A percentile compares a stretch with the other conserved stretches of the same genome.
Conservation (phyloP, 208 protist genomes). For the Blechomonas ayalai region DNA sequence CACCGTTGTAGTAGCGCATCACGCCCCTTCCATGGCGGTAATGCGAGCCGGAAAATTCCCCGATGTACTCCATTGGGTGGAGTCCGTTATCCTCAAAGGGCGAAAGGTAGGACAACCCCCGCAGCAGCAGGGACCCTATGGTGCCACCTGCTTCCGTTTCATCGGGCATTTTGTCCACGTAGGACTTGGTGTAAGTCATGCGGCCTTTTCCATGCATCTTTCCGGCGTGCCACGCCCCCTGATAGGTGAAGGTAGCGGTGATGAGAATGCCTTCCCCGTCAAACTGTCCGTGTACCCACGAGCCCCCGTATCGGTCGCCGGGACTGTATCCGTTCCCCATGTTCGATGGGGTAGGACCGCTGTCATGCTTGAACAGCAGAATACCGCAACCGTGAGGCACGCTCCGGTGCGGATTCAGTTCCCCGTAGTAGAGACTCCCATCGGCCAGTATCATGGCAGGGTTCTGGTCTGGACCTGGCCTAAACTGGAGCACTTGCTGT, state of each 20-base stretch:
- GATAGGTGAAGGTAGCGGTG: constrained; percentile 64
- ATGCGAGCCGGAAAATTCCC: constrained; percentile 47
- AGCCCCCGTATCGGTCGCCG: constrained; percentile 77
- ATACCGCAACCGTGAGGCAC: constrained; percentile 58
- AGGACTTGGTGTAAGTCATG: constrained; percentile 25
- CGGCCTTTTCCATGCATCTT: constrained; percentile 29
- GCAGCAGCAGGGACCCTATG: constrained; percentile 34
- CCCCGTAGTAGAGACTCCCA: constrained; percentile 74
- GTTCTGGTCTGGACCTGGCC: constrained; percentile 14
- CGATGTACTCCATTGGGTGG: constrained; percentile 61
- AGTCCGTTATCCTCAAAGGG: constrained; percentile 47
- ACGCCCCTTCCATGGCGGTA: constrained; percentile 62
- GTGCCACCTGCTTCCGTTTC: constrained; percentile 25
- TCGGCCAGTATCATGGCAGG: constrained; percentile 36
- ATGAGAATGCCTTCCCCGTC: constrained; percentile 71
- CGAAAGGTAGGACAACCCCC: constrained; percentile 60
- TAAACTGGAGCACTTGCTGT: constrained; percentile 53
- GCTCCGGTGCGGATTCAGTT: constrained; percentile 24
- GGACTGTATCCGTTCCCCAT: constrained; percentile 15
- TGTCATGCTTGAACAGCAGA: constrained; percentile 52
- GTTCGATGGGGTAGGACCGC: not conserved
- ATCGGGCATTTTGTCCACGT: constrained; percentile 14
- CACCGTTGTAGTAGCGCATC: constrained; percentile 68
- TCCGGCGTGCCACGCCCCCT: constrained; percentile 44
- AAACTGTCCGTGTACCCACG: constrained; percentile 52